A percentile compares a stretch with the other conserved stretches of the same genome.
Evolutionary conservation across 2,329 filamentous ascomycete genomes (phyloP).

Genomic region (Corynespora cassiicola): DNA sequence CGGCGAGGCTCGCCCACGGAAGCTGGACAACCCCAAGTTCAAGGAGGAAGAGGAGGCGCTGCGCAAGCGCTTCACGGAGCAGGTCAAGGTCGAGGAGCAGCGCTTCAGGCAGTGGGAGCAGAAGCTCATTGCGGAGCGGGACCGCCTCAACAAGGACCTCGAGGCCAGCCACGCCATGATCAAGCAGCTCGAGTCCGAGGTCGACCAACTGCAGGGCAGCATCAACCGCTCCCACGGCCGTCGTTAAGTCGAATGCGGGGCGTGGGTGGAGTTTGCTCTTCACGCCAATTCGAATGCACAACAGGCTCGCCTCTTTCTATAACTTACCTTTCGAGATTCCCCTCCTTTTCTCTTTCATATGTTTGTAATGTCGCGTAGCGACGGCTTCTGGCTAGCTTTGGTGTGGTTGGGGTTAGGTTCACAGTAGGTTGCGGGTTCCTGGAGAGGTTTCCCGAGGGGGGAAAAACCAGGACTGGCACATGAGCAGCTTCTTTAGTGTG

Average conservation of each 20-base stretch:
- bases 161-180: slow-evolving; percentile 93
- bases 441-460: slow-evolving; percentile 2
- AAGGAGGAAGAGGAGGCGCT: slow-evolving; percentile 99
- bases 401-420: too few relatives aligned
- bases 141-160: slow-evolving; percentile 99
- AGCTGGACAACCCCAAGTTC: slow-evolving; percentile 99
- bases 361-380: slow-evolving; percentile 49
- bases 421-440: neutral
- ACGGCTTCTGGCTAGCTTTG: slow-evolving; percentile 29
- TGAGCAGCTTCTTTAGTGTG: too few relatives aligned
- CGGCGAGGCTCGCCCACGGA: slow-evolving; percentile 93
- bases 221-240: slow-evolving; percentile 90
- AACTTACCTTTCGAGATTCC: slow-evolving; percentile 48
- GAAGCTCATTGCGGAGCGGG: slow-evolving; percentile 98
- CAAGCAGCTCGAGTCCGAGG: slow-evolving; percentile 89
- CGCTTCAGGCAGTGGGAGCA: slow-evolving; percentile 99
- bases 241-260: slow-evolving; percentile 64
- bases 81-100: slow-evolving; percentile 99
- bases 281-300: slow-evolving; percentile 19
- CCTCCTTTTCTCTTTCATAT: slow-evolving; percentile 47
- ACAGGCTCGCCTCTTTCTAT: slow-evolving; percentile 21
- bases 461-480: too few relatives aligned
- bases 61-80: slow-evolving; percentile 98
- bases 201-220: slow-evolving; percentile 90
- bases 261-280: slow-evolving; percentile 19